Conservation (phyloP, 768 basidiomycete genomes). For the Russula sp. region DNA sequence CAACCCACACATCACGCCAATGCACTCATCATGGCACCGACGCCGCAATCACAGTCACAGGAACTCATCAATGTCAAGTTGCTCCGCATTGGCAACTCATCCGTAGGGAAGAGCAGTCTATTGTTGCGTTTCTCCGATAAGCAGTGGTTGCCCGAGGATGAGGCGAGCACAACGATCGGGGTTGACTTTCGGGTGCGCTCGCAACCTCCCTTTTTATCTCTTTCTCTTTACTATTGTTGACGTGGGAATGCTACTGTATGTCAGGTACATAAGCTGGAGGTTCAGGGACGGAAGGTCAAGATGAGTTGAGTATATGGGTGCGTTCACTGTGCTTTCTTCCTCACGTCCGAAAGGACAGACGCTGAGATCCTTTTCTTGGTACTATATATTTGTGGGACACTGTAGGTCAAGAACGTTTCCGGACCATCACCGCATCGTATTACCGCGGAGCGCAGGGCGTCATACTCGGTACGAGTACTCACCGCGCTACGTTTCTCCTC, state of each 20-base stretch:
- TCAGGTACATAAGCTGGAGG: constrained; percentile 85
- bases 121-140: constrained; percentile 95
- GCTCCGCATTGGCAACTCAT: constrained; percentile 81
- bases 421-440: constrained; percentile 93
- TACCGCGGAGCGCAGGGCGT: constrained; percentile 88
- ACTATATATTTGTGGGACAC: constrained; percentile 61
- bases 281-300: constrained; percentile 82
- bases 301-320: constrained; percentile 96
- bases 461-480: constrained; percentile 54
- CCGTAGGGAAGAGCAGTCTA: constrained; percentile 90
- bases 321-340: constrained; percentile 33
- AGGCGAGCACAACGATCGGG: constrained; percentile 80
- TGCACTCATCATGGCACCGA: constrained; percentile 23
- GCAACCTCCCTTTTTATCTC: constrained; percentile 13
- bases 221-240: not conserved
- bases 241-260: not conserved
- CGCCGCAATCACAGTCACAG: not conserved
- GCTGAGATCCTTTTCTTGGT: not conserved
- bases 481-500: not conserved
- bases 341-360: not conserved
- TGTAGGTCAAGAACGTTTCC: constrained; percentile 94
- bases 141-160: constrained; percentile 90
- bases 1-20: too few species aligned
- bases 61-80: constrained; percentile 67
- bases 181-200: constrained; percentile 75